Evolutionary conservation across 352 stramenopile species (phyloP).

Genomic region (Elongisporangium undulatum): DNA sequence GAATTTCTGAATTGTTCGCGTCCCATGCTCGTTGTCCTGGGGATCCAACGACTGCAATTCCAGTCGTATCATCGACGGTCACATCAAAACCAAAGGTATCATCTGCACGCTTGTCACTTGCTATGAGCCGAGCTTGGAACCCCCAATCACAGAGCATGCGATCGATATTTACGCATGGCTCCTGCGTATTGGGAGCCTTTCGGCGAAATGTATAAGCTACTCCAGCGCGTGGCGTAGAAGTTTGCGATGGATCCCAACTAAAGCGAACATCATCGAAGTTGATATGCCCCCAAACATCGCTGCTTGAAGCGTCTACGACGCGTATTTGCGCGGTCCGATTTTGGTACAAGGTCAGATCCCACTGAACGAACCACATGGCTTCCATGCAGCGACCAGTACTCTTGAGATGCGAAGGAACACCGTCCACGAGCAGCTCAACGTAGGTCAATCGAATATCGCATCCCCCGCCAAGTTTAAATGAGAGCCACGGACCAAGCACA

Average conservation of each 20-base stretch:
- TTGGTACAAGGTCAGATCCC: slow-evolving; percentile 82
- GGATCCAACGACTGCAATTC: slow-evolving; percentile 78
- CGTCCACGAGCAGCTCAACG: slow-evolving; percentile 94
- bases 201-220: slow-evolving; percentile 79
- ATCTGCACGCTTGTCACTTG: slow-evolving; percentile 86
- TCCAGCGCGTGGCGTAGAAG: slow-evolving; percentile 57
- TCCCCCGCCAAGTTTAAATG: slow-evolving; percentile 93
- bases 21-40: slow-evolving; percentile 71
- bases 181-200: slow-evolving; percentile 40
- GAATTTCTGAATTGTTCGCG: slow-evolving; percentile 75
- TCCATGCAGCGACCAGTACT: slow-evolving; percentile 90
- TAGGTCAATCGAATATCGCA: slow-evolving; percentile 91
- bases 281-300: slow-evolving; percentile 92
- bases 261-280: slow-evolving; percentile 96
- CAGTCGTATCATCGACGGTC: slow-evolving; percentile 75
- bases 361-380: slow-evolving; percentile 85
- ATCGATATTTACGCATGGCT: slow-evolving; percentile 66
- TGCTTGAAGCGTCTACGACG: slow-evolving; percentile 90
- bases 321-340: slow-evolving; percentile 87
- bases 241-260: slow-evolving; percentile 81
- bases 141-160: slow-evolving; percentile 78
- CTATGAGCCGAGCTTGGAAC: slow-evolving; percentile 81
- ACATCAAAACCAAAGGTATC: slow-evolving; percentile 88
- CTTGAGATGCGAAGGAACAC: slow-evolving; percentile 65
- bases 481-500: slow-evolving; percentile 86